phyloP scores from a whole-genome alignment of 2,329 filamentous ascomycete species.

The Aspergillus sp. region DNA sequence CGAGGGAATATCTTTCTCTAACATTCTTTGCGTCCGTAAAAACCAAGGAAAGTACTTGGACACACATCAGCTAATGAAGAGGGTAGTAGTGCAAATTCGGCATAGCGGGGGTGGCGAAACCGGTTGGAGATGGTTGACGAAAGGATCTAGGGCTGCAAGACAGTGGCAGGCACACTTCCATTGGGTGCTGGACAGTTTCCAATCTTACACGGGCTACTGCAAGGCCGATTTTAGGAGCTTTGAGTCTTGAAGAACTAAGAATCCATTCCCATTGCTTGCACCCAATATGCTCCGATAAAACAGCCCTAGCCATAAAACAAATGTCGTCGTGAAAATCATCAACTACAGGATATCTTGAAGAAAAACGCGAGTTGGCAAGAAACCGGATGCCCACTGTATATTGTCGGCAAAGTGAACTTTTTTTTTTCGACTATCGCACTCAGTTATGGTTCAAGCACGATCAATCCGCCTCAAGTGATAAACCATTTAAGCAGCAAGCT shows the following conservation, averaged over 20 bases:
- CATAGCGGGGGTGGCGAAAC: not conserved
- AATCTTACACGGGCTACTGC: slow-evolving; percentile 11
- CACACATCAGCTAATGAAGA: not conserved
- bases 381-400: slow-evolving; percentile 31
- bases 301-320: slow-evolving; percentile 25
- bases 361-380: slow-evolving; percentile 32
- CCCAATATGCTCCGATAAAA: slow-evolving; percentile 32
- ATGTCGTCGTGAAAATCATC: slow-evolving; percentile 22
- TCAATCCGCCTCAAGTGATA: slow-evolving; percentile 13
- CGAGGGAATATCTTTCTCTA: not conserved
- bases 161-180: not conserved
- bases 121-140: not conserved
- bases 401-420: slow-evolving; percentile 32
- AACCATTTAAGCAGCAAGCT: slow-evolving; percentile 59
- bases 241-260: slow-evolving; percentile 16
- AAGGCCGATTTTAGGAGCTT: slow-evolving; percentile 29
- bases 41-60: too few species aligned
- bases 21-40: not conserved
- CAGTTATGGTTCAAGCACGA: slow-evolving; percentile 29
- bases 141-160: too few species aligned
- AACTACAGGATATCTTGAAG: slow-evolving; percentile 34
- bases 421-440: slow-evolving; percentile 32
- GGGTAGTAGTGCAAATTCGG: not conserved
- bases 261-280: slow-evolving; percentile 20
- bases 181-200: not conserved